These are phyloP conservation scores for Stentor coeruleus DNA, from an alignment of 73 alveolate species.

Conservation along the genomic window DNA sequence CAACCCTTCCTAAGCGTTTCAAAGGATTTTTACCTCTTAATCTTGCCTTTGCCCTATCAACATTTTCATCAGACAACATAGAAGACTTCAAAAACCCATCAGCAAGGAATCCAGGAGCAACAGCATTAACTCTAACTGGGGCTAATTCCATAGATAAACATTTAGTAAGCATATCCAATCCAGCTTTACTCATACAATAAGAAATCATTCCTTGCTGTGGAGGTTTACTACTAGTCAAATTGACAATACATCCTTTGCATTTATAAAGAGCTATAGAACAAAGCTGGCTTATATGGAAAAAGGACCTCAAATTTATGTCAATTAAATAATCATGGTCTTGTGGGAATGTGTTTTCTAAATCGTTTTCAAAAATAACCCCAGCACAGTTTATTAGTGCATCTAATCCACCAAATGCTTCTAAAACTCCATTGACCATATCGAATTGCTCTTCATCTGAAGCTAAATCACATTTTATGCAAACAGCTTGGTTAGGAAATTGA, in stretches of 20 bases:
- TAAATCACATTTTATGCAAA: constrained; percentile 76
- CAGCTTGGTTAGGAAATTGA: constrained; percentile 69
- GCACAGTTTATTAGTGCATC: constrained; percentile 82
- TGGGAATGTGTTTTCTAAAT: constrained; percentile 75
- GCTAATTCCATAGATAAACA: constrained; percentile 77
- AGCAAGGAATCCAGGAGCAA: constrained; percentile 68
- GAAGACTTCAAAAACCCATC: constrained; percentile 74
- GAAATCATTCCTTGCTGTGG: constrained; percentile 78
- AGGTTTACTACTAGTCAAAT: constrained; percentile 65
- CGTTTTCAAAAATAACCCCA: constrained; percentile 85
- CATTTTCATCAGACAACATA: constrained; percentile 61
- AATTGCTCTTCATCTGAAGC: constrained; percentile 58
- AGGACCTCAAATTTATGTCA: constrained; percentile 71
- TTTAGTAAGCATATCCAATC: constrained; percentile 83
- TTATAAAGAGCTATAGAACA: constrained; percentile 55
- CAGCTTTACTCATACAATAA: constrained; percentile 84
- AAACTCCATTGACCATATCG: constrained; percentile 66
- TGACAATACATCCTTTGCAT: constrained; percentile 69
- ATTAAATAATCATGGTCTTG: constrained; percentile 84
- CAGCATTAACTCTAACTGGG: constrained; percentile 84
- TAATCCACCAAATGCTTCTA: constrained; percentile 75
- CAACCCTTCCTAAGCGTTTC: constrained; percentile 64
- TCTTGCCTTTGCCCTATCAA: constrained; percentile 56
- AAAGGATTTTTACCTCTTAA: constrained; percentile 66
- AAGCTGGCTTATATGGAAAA: constrained; percentile 61